Base-by-base conservation (phyloP, 169 alveolate genomes). In the Blepharisma undulans region DNA sequence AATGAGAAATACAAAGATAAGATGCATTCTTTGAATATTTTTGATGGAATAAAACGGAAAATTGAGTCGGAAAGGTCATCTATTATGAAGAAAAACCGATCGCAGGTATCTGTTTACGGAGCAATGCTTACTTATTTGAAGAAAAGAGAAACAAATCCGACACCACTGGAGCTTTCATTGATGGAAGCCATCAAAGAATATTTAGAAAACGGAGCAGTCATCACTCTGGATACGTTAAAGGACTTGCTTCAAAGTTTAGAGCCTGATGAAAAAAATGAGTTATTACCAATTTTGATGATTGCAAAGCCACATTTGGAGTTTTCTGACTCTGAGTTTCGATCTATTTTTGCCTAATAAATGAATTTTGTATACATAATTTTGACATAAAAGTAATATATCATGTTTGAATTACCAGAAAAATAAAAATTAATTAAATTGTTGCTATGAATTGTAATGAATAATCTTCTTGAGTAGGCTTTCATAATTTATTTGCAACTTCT, bases 1-100 rank as follows among this genome's bases (percentile, higher is more conserved):
- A n/a, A 60, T 19, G 91, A 86, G 29, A 86, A 86, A 27, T 86
- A 29, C 27, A 86, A 34, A 86, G 91, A 86, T 72, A n/a, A n/a
- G 10, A 21, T 25, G n/a, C 72, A 86, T 36, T 86, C 91, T 86
- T 22, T 86, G 22, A 86, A 27, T 25, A 86, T 61, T n/a, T 29
- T 86, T 30, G 66, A 71, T 27, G 76, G 29, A 61, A 21, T 71
- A 10, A 86, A 86, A 66, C 61, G 84, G 72, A 27, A 71, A 7
- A 27, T 86, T 21, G 91, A 86, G n/a, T 19, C 29, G n/a, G 66
- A 86, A 18, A 27, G 84, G 30, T 25, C 22, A 4, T 27, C 66
- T 19, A 7, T 30, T 12, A 21, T 71, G 29, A 72, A 72, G 71
- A 86, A 86, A 86, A 86, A 36, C 21, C 22, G 29, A 22, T 21